Evolutionary conservation across 108 stramenopile species (phyloP).

Genomic region (Nannochloropsis gaditana): DNA sequence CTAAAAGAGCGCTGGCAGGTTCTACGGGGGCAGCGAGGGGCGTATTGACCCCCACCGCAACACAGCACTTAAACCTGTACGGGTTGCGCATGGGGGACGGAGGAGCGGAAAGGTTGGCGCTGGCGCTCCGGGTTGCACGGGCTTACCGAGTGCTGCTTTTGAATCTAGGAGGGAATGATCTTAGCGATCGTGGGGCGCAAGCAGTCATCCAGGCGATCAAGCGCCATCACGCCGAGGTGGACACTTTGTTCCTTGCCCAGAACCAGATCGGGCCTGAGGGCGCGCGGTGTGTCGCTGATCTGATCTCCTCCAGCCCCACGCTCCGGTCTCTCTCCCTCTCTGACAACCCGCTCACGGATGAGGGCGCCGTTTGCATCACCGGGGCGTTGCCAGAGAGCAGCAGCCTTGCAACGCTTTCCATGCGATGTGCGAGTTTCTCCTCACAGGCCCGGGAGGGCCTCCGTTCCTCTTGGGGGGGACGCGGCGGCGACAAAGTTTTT

Average conservation of each 20-base stretch:
- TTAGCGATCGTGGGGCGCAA: not conserved
- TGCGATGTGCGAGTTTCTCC: slow-evolving; percentile 10
- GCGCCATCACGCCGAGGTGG: not conserved
- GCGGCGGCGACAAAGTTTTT: not conserved
- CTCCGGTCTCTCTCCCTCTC: not conserved
- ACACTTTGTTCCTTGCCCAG: not conserved
- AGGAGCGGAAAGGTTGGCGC: not conserved
- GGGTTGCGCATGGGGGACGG: not conserved
- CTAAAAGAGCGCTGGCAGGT: not conserved
- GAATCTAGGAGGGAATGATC: not conserved
- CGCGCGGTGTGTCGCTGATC: slow-evolving; percentile 16
- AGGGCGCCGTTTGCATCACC: slow-evolving; percentile 6
- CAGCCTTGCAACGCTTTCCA: not conserved
- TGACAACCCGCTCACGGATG: slow-evolving; percentile 7
- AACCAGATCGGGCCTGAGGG: not conserved
- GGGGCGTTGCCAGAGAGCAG: slow-evolving; percentile 8
- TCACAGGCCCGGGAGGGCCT: not conserved
- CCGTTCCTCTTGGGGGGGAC: not conserved
- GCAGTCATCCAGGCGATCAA: not conserved
- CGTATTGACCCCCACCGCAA: not conserved
- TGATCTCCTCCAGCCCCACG: not conserved
- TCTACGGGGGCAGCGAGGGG: not conserved
- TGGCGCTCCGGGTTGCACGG: not conserved
- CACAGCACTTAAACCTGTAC: not conserved
- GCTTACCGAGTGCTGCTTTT: slow-evolving; percentile 19